Percentiles rank a stretch among this genome's conserved stretches.
Conservation (phyloP, 371 early-diverging fungal species). For the Lichtheimia ornata region DNA sequence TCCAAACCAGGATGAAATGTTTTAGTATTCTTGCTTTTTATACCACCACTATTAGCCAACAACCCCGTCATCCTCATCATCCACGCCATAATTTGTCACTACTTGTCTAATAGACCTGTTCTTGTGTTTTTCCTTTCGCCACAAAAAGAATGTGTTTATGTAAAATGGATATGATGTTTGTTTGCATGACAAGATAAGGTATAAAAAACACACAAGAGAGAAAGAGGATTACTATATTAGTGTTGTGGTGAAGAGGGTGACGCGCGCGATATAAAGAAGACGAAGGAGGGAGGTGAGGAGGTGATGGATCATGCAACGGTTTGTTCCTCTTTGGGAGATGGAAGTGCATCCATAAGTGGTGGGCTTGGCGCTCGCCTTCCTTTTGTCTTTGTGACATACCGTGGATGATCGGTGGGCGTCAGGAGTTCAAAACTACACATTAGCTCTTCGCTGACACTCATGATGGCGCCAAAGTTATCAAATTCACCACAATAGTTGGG, state of each 20-base stretch:
- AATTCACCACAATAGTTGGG: constrained; percentile 98
- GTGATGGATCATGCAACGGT: constrained; percentile 5
- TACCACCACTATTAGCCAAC: neutral
- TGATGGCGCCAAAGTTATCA: constrained; percentile 97
- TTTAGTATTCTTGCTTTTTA: constrained; percentile 25
- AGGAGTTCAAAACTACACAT: constrained; percentile 78
- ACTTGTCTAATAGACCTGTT: neutral
- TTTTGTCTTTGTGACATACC: neutral
- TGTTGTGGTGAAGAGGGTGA: no score
- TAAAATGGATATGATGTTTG: neutral
- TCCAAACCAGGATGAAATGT: constrained; percentile 63
- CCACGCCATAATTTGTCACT: neutral
- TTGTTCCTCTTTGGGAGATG: constrained; percentile 11
- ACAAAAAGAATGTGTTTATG: neutral
- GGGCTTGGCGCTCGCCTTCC: constrained; percentile 10
- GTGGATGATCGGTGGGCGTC: constrained; percentile 27
- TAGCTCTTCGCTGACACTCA: constrained; percentile 96
- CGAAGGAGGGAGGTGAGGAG: no score
- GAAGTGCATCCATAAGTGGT: constrained; percentile 7
- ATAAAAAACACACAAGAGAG: neutral
- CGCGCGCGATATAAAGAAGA: no score
- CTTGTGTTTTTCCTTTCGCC: neutral
- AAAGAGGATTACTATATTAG: neutral
- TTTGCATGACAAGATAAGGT: no score
- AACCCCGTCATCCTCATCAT: neutral